Conservation (phyloP, 2,329 filamentous ascomycete genomes). For the Cercospora zeina region DNA sequence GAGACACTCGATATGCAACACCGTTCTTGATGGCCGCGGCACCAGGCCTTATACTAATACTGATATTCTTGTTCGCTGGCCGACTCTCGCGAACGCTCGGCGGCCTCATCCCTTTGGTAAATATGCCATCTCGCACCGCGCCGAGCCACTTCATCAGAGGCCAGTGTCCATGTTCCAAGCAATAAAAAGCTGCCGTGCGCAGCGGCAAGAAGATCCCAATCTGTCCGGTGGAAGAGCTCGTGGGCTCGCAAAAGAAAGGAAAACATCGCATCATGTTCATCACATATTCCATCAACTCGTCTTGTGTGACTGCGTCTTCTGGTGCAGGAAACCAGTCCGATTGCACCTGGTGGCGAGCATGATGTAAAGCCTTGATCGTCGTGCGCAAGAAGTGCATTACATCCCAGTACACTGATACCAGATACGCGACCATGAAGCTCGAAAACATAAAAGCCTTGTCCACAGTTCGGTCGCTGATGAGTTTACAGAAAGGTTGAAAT, state of each 20-base stretch:
- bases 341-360: slow-evolving; percentile 25
- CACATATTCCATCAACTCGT: slow-evolving; percentile 33
- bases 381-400: slow-evolving; percentile 36
- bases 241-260: slow-evolving; percentile 36
- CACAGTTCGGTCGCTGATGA: slow-evolving; percentile 34
- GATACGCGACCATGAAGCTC: slow-evolving; percentile 36
- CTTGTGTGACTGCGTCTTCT: slow-evolving; percentile 28
- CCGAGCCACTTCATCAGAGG: slow-evolving; percentile 33
- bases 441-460: slow-evolving; percentile 34
- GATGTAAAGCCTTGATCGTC: slow-evolving; percentile 31
- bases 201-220: slow-evolving; percentile 39
- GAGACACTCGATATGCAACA: background rate
- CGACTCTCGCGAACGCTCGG: slow-evolving; percentile 25
- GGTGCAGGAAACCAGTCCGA: slow-evolving; percentile 27
- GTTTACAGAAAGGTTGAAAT: slow-evolving; percentile 31
- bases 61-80: slow-evolving; percentile 16
- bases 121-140: slow-evolving; percentile 29
- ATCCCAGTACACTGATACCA: slow-evolving; percentile 38
- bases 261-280: slow-evolving; percentile 35
- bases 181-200: slow-evolving; percentile 35
- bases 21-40: background rate
- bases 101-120: slow-evolving; percentile 34
- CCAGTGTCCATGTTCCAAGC: slow-evolving; percentile 34
- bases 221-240: slow-evolving; percentile 34
- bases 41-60: slow-evolving; percentile 54